Base-by-base conservation (phyloP, 176 grass and related monocot genomes). In the Oryza rufipogon region DNA sequence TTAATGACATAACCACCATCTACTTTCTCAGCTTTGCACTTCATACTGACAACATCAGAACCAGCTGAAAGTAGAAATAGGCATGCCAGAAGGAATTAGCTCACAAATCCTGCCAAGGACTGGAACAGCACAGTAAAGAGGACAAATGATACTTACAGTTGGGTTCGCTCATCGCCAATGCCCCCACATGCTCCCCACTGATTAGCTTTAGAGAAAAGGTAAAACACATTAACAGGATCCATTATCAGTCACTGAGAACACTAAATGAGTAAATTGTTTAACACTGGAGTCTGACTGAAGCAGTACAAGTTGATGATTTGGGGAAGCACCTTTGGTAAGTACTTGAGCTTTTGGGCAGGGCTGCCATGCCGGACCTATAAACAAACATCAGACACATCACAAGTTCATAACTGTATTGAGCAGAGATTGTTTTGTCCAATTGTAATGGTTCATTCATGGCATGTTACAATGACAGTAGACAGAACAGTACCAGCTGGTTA, bases 1-100 rank as follows among this genome's bases (percentile, higher is more conserved):
- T 95, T 93, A 44, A 98, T 85, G 67, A 98, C 80, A 45, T 95
- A 98, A 20, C 96, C 96, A 26, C 93, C 93, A 80, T 98, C 91
- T 36, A 95, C 91, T 76, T 90, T 95, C 75, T 98, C 93, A 81
- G 91, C 93, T 89, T 92, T 95, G 89, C 93, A 95, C 69, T 93
- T 98, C 96, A 98, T 98, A 81, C 96, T 98, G 80, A 98, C 93
- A 11, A 98, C 96, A 85, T 98, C 96, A 44, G 96, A 98, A 80
- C 96, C 96, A 87, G 96, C 96, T 98, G 91, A 71, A 88, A 80
- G 47, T 5, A 8, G 58, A 44, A 78, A 41, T 11, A 81, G 23
- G 70, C 38, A 72, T 9, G 46, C 28, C 51, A 74, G 9, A 82
- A 41, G 66, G 15, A 66, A 79, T 26, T 66, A 54, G 19, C 9